Conservation (phyloP, 2,329 filamentous ascomycete genomes). For the Xylariaceae sp. region DNA sequence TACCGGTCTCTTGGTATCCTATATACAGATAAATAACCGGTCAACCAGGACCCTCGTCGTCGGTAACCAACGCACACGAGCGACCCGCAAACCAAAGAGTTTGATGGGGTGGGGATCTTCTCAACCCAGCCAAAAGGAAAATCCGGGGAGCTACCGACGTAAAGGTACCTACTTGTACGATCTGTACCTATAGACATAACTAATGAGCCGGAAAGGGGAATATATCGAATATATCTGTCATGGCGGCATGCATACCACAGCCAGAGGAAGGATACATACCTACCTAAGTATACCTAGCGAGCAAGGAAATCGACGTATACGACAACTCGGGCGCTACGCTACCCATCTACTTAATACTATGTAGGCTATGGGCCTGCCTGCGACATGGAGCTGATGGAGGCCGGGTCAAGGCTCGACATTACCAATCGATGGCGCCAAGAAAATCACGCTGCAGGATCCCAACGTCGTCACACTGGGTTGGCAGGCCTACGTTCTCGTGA, state of each 20-base stretch:
- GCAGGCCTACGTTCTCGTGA: conserved; percentile 3
- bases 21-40: no score
- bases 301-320: conserved; percentile 1
- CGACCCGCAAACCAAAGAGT: not conserved
- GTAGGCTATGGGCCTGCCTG: not conserved
- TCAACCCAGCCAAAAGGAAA: conserved; percentile 6
- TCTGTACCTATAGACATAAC: not conserved
- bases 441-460: conserved; percentile 15
- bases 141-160: conserved; percentile 5
- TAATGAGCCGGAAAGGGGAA: not conserved
- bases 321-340: conserved; percentile 4
- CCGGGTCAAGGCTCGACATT: not conserved
- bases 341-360: no score
- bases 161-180: not conserved
- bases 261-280: not conserved
- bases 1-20: not conserved
- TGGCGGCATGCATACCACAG: conserved; percentile 2
- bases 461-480: conserved; percentile 16
- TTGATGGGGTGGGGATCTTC: not conserved
- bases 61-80: not conserved
- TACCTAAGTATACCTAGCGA: not conserved
- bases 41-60: not conserved
- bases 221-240: not conserved
- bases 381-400: conserved; percentile 1
- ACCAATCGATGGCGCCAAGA: conserved; percentile 16